Conservation (phyloP, 768 basidiomycete genomes). For the Suillus subluteus region DNA sequence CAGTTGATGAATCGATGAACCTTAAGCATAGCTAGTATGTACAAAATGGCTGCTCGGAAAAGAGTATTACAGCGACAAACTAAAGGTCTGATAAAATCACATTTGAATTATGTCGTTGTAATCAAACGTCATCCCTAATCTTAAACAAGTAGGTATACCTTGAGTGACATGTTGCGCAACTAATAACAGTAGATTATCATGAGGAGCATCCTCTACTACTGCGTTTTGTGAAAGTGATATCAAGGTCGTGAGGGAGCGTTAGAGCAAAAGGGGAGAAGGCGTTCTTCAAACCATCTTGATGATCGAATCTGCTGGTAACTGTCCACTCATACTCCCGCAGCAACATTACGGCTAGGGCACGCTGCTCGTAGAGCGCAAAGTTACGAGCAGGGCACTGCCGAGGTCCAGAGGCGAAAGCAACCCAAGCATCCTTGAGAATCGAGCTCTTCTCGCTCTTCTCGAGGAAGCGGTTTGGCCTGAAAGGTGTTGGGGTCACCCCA, state of each 20-base stretch:
- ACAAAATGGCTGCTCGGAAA: not conserved
- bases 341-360: constrained; percentile 39
- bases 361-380: constrained; percentile 36
- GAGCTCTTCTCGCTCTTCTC: constrained; percentile 8
- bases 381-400: constrained; percentile 38
- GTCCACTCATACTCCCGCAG: constrained; percentile 38
- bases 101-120: not conserved
- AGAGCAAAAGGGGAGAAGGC: constrained; percentile 41
- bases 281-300: constrained; percentile 32
- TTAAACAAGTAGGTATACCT: no score
- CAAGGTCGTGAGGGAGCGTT: constrained; percentile 37
- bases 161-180: not conserved
- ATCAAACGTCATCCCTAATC: not conserved
- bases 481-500: constrained; percentile 35
- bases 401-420: constrained; percentile 38
- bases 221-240: constrained; percentile 31
- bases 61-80: not conserved
- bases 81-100: not conserved
- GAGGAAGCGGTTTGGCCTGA: constrained; percentile 37
- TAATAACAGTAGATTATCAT: not conserved
- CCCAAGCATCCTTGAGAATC: constrained; percentile 19
- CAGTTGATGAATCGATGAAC: not conserved
- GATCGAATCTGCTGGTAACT: constrained; percentile 34
- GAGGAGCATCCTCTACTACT: not conserved
- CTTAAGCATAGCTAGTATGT: not conserved